Evolutionary conservation across 306 rosid species (phyloP), one percentile per base, ranked within the genome.

Genomic region (Cicer chorassanicum): DNA sequence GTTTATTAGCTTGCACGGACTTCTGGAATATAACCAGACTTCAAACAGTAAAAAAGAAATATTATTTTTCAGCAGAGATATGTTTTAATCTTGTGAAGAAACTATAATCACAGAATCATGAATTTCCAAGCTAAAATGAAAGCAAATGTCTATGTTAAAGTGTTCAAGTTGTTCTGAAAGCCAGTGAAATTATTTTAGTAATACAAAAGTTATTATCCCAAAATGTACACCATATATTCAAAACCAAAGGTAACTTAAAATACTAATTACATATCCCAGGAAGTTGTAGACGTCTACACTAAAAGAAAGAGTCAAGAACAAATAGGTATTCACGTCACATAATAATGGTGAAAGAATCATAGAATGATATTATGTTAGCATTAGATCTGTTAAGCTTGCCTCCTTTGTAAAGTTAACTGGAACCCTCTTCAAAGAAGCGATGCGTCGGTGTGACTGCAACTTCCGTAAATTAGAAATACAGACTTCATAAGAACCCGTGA

Each of bases 371-470:
- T 69, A 13, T 70, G 70, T 24, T 62, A 74, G 42, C 70, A 67
- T 61, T 72, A 38, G 63, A 56, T 50, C 70, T 45, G 15, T 14
- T 21, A 40, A 54, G 48, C 56, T 74, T 86, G 87, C 99, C 98
- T 90, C 90, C 72, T 86, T 95, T 9, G 99, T 81, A 78, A 92
- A 92, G 86, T 90, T 95, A 81, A 88, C 97, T 0, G 99, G 99
- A 57, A 92, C 85, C 82, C 84, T 87, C 86, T 85, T 90, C 83
- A 95, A 80, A 85, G 98, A 95, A 62, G 86, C 0, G 15, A 59
- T 38, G 29, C 93, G 95, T 48, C 98, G 80, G 4, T 60, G 76
- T 65, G 89, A 46, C 76, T 95, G 98, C 65, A 85, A 5, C 83
- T 84, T 86, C 42, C 96, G 78, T 77, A 95, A 80, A 84, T 72